Base-by-base conservation (phyloP, 176 grass and related monocot genomes). In the Eragrostis curvula region DNA sequence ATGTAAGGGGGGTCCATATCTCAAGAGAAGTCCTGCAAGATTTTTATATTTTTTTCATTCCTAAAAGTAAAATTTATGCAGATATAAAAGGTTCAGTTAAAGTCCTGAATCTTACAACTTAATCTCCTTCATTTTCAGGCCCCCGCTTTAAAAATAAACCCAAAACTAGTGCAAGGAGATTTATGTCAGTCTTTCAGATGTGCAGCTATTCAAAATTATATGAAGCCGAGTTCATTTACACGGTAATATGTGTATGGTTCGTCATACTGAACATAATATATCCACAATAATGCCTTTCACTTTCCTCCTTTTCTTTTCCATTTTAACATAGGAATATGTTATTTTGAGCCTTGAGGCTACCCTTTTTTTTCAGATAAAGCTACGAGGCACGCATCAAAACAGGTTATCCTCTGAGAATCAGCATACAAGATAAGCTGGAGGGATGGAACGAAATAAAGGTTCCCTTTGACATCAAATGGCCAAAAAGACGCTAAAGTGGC, bases 361-460 rank as follows among this genome's bases (percentile, higher is more conserved):
- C 56, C 23, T 57, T 36, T 23, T 56, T 61, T 81, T 69, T 76
- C 71, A 81, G 62, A 81, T 81, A 61, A 81, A 87, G 81, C 27
- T 53, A 60, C 55, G 85, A 67, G 21, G 42, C 85, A 74, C 69
- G 78, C n/a, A 24, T 59, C 9, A 52, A 42, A 50, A 79, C 21
- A 12, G 66, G 18, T 24, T 50, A 15, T 79, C 47, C 56, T 51
- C 32, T 45, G 66, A 71, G 73, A 63, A 87, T 87, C 64, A 70
- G 52, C 71, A 24, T 30, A 29, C 32, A 20, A 74, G 85, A 75
- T 64, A 45, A 82, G 79, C 7, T 18, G 24, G 52, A 75, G 2
- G 76, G 79, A 59, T 5, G 55, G 63, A 89, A 88, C 64, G 41
- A 23, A 55, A 72, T 39, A 75, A 80, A 75, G 56, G 78, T 66